A percentile compares a stretch with the other conserved stretches of the same genome.
Evolutionary conservation across 345 rosid genomes (phyloP).

Genomic region (Bruguiera parviflora): DNA sequence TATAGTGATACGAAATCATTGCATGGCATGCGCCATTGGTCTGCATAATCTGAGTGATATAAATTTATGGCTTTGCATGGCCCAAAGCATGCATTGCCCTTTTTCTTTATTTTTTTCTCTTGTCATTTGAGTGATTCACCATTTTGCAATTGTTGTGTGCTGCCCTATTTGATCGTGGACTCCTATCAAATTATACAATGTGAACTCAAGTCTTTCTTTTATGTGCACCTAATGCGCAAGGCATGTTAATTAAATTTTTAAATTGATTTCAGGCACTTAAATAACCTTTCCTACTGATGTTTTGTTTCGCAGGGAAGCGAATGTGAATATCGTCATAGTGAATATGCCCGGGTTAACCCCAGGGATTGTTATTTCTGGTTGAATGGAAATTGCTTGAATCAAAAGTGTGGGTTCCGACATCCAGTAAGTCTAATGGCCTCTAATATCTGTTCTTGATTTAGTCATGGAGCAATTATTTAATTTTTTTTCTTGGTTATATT

Average conservation of each 20-base stretch:
- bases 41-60: too few species aligned
- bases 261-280: conserved; percentile 8
- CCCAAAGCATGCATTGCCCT: too few species aligned
- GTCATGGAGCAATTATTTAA: background rate
- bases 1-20: too few species aligned
- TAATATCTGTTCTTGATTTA: background rate
- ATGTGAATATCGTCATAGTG: conserved; percentile 98
- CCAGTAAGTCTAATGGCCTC: conserved; percentile 59
- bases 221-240: background rate
- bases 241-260: background rate
- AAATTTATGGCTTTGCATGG: too few species aligned
- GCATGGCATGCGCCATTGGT: too few species aligned
- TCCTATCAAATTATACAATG: too few species aligned
- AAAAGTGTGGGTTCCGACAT: conserved; percentile 86
- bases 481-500: background rate
- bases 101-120: too few species aligned
- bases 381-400: conserved; percentile 90
- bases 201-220: too few species aligned
- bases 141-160: too few species aligned
- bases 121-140: too few species aligned
- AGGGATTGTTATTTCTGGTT: conserved; percentile 94
- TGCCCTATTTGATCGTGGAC: too few species aligned
- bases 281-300: conserved; percentile 9
- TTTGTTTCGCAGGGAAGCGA: conserved; percentile 61
- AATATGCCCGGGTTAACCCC: conserved; percentile 87